These are phyloP conservation scores for Syzygium malaccense DNA, from an alignment of 441 rosid species.

Conservation along the genomic window DNA sequence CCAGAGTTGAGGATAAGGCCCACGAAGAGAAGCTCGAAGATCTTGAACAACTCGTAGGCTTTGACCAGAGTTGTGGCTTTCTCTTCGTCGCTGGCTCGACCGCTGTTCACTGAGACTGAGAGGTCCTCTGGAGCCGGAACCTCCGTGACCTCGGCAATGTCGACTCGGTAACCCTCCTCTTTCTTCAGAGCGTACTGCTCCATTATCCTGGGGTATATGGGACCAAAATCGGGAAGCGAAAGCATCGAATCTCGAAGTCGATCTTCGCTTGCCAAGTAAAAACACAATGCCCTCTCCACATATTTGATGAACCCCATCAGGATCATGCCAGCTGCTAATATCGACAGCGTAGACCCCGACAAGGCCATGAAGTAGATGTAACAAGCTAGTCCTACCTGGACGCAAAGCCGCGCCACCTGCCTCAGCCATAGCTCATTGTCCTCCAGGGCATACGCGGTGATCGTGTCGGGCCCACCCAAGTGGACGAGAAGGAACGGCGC, in stretches of 20 bases:
- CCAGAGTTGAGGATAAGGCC: neutral
- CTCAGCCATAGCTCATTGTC: neutral
- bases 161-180: neutral
- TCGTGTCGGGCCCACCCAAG: fast-evolving
- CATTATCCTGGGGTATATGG: neutral
- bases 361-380: neutral
- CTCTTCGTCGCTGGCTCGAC: neutral
- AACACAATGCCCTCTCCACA: neutral
- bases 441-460: neutral
- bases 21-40: neutral
- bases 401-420: neutral
- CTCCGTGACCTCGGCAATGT: fast-evolving
- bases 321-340: neutral
- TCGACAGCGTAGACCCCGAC: fast-evolving
- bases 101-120: fast-evolving
- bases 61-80: fast-evolving
- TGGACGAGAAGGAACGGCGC: neutral
- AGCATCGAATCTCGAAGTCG: neutral
- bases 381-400: neutral
- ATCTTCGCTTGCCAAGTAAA: fast-evolving
- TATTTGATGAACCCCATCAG: neutral
- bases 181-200: neutral
- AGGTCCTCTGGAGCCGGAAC: neutral
- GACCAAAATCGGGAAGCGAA: neutral
- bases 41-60: neutral